These are phyloP conservation scores for Aspergillus glaucus DNA, from an alignment of 2,329 filamentous ascomycete genomes.

Conservation along the genomic window DNA sequence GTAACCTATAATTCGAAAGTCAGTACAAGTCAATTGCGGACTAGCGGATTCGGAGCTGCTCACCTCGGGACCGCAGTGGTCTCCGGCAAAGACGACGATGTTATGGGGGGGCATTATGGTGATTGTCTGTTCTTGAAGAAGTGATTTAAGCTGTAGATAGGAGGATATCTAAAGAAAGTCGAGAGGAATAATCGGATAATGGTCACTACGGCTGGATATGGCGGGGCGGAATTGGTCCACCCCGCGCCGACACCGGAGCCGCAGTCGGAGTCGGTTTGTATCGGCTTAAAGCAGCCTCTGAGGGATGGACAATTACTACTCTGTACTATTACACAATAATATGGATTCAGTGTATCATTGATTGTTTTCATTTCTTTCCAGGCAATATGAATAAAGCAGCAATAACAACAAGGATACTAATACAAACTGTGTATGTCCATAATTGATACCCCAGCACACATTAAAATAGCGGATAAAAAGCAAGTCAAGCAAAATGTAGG, in stretches of 20 bases:
- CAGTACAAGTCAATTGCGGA: background rate
- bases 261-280: background rate
- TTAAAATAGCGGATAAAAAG: conserved; percentile 9
- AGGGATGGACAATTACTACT: background rate
- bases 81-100: conserved; percentile 74
- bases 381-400: background rate
- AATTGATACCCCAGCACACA: conserved; percentile 7
- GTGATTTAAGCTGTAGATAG: conserved; percentile 12
- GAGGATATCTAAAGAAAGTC: conserved; percentile 1
- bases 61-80: conserved; percentile 83
- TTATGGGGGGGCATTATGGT: conserved; percentile 61
- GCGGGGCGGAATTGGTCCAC: conserved; percentile 13
- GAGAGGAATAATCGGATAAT: conserved; percentile 7
- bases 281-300: background rate
- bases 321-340: background rate
- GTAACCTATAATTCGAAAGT: conserved; percentile 55
- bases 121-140: background rate
- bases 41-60: conserved; percentile 21
- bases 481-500: conserved; percentile 4
- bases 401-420: background rate
- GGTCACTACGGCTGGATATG: conserved; percentile 14
- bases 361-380: background rate
- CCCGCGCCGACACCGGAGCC: conserved; percentile 24
- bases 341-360: background rate
- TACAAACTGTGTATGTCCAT: conserved; percentile 1